Evolutionary conservation across 192 early-diverging fungal genomes (phyloP), one percentile per base, ranked within the genome.

Genomic region (Gigaspora rosea): DNA sequence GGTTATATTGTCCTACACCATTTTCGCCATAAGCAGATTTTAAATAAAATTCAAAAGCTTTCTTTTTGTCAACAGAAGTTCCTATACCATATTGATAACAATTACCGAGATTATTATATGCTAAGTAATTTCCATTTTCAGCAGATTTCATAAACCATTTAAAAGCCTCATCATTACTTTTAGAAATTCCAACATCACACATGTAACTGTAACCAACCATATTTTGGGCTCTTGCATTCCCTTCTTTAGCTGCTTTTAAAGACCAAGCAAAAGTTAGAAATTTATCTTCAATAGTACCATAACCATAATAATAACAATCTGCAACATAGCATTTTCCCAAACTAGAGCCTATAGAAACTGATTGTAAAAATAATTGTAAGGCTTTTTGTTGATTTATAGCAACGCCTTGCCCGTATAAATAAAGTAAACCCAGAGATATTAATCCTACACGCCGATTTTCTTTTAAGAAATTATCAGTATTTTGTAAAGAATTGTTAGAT

Each of bases 151-250:
- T 78, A 46, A 89, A 89, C 88, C 88, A 89, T 73, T 81, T 68
- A 71, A 95, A 87, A 22, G 93, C 93, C 56, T 82, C 77, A 12
- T 70, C 78, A 35, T 88, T 85, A 75, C 92, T 88, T 81, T 92
- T 88, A 12, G 86, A 85, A 15, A 84, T 83, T 32, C 90, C 94
- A 64, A 90, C 85, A 11, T 83, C 93, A 80, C 94, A 90, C 22
- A 90, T 90, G 75, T 92, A 95, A 75, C 93, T 95, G 75, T 90
- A 92, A 16, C 92, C 94, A 16, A 95, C 80, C 73, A 88, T 88
- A 83, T 80, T 88, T 77, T 87, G 85, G 4, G 81, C 82, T n/a
- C 81, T 76, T 5, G 87, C 82, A 64, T 92, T 81, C 1, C 88
- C 89, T 56, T 89, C 86, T 16, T 82, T 59, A 35, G 91, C 91